These are phyloP conservation scores for Saccharomyces pastorianus DNA, from an alignment of 1,139 yeast species.

Conservation along the genomic window DNA sequence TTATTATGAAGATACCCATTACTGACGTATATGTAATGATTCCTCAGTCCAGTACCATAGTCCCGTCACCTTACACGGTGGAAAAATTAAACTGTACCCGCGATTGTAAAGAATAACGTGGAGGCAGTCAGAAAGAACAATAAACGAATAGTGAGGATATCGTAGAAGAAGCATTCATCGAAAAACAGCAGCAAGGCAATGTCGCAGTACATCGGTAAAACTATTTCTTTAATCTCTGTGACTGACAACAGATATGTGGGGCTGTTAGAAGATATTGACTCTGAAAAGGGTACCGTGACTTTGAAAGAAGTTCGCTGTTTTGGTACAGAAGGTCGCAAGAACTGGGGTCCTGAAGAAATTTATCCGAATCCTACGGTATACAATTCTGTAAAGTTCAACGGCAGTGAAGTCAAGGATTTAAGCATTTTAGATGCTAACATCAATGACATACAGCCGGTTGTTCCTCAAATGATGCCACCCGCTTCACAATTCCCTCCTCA, in stretches of 20 bases:
- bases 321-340: constrained; percentile 89
- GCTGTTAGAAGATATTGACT: constrained; percentile 73
- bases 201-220: constrained; percentile 89
- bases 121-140: background rate
- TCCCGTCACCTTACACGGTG: background rate
- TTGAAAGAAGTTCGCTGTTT: constrained; percentile 72
- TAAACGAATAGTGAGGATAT: background rate
- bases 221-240: constrained; percentile 80
- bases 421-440: constrained; percentile 57
- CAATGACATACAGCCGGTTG: constrained; percentile 30
- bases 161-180: background rate
- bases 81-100: background rate
- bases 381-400: constrained; percentile 79
- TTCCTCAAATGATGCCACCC: constrained; percentile 14
- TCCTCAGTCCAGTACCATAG: background rate
- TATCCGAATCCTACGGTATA: constrained; percentile 66
- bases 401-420: constrained; percentile 86
- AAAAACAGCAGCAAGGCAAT: constrained; percentile 30
- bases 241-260: constrained; percentile 89
- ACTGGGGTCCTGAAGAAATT: constrained; percentile 64
- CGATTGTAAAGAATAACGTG: background rate
- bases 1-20: background rate
- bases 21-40: background rate
- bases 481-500: background rate
- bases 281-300: constrained; percentile 87